Percentiles rank a stretch among this genome's conserved stretches.
phyloP scores from a whole-genome alignment of 257 asterid species.

The Penstemon newberryi region DNA sequence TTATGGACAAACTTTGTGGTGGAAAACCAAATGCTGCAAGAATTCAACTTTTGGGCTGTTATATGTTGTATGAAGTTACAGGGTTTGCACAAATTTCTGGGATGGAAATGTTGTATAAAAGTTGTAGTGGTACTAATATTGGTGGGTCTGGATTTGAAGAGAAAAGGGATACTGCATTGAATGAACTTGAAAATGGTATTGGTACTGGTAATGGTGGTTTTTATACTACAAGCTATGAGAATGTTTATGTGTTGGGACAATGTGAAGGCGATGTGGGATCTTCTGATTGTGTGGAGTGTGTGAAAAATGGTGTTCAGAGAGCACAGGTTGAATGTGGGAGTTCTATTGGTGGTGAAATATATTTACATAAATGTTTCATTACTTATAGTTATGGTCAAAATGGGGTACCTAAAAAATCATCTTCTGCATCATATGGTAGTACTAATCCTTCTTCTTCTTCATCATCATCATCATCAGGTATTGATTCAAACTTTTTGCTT shows the following conservation, averaged over 20 bases:
- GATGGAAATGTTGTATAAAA: conserved; percentile 83
- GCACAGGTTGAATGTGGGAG: conserved; percentile 99
- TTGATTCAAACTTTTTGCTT: neutral
- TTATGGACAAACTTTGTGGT: conserved; percentile 76
- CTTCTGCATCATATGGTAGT: conserved; percentile 25
- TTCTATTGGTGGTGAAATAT: conserved; percentile 79
- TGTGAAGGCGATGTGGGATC: conserved; percentile 92
- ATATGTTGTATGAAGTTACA: conserved; percentile 81
- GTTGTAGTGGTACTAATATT: conserved; percentile 68
- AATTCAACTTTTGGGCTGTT: conserved; percentile 86
- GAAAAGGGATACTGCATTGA: conserved; percentile 76
- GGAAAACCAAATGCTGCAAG: conserved; percentile 83
- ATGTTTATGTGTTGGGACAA: conserved; percentile 82
- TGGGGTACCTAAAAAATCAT: conserved; percentile 69
- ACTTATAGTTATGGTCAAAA: conserved; percentile 60
- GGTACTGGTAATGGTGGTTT: conserved; percentile 54
- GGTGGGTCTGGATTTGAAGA: conserved; percentile 90
- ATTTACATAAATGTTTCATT: conserved; percentile 80
- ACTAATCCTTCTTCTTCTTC: conserved; percentile 23
- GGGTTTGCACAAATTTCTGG: conserved; percentile 91
- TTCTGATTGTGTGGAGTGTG: conserved; percentile 85
- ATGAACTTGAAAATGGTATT: conserved; percentile 65
- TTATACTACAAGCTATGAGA: conserved; percentile 56
- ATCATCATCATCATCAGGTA: conserved; percentile 62
- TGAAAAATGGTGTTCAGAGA: conserved; percentile 79